Percentiles rank a stretch among this genome's conserved stretches.
Evolutionary conservation across 1,284 basidiomycete genomes (phyloP).

Genomic region (Trichosporon sp.): DNA sequence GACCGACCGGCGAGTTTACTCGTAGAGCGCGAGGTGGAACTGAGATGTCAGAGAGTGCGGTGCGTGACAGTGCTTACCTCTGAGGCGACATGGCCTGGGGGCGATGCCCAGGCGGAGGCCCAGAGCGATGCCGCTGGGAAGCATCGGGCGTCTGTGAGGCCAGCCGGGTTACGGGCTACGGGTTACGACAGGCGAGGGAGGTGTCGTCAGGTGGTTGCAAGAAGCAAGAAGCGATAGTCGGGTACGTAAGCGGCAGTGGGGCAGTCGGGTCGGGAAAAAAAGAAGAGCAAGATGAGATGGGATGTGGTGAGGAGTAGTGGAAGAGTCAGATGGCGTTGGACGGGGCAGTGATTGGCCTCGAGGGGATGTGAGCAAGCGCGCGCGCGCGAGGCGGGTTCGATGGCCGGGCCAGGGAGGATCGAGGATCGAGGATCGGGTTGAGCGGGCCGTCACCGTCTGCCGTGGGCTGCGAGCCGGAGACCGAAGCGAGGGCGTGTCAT

Average conservation of each 20-base stretch:
- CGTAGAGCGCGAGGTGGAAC: not conserved
- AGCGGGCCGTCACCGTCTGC: not conserved
- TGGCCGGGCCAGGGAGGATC: too few species aligned
- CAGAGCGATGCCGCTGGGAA: conserved; percentile 12
- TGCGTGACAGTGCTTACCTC: not conserved
- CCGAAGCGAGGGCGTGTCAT: too few species aligned
- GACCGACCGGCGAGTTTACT: not conserved
- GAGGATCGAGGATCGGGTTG: not conserved
- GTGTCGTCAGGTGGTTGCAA: not conserved
- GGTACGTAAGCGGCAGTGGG: not conserved
- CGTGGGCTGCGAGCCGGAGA: too few species aligned
- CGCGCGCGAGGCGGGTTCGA: not conserved
- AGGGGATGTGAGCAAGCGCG: not conserved
- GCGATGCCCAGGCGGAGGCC: conserved; percentile 15
- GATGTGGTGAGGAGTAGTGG: not conserved
- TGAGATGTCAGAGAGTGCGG: not conserved
- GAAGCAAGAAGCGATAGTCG: not conserved
- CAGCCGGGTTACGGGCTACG: not conserved
- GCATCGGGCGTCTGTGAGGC: conserved; percentile 8
- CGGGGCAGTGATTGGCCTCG: not conserved
- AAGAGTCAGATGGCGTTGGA: too few species aligned
- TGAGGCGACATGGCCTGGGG: not conserved
- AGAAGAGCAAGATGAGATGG: not conserved
- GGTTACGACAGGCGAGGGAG: not conserved
- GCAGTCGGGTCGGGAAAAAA: not conserved